These are phyloP conservation scores for Ochromonas danica DNA, from an alignment of 108 stramenopile genomes.

Conservation along the genomic window DNA sequence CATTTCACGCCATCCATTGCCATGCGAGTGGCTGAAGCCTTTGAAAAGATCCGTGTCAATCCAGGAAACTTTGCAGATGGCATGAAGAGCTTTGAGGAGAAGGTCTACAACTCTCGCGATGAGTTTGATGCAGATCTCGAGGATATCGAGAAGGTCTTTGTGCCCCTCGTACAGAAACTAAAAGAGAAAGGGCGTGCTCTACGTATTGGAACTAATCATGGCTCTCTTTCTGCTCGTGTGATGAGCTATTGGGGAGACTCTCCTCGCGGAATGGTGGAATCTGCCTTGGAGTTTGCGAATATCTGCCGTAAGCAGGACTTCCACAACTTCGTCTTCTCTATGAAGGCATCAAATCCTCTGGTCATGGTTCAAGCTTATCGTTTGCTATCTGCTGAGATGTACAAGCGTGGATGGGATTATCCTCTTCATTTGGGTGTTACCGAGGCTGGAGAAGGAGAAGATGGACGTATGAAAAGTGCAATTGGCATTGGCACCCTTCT, in stretches of 20 bases:
- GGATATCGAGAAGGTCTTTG: slow-evolving; percentile 45
- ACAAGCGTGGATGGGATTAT: slow-evolving; percentile 89
- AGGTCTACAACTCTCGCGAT: slow-evolving; percentile 80
- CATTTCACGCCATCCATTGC: slow-evolving; percentile 86
- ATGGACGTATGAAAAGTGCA: slow-evolving; percentile 94
- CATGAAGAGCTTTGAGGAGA: slow-evolving; percentile 82
- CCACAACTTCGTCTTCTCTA: slow-evolving; percentile 97
- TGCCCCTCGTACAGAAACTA: slow-evolving; percentile 77
- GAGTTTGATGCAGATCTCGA: slow-evolving; percentile 44
- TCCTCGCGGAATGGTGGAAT: slow-evolving; percentile 96
- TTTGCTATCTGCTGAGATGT: slow-evolving; percentile 82
- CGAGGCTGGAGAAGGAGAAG: slow-evolving; percentile 96
- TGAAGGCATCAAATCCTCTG: slow-evolving; percentile 95
- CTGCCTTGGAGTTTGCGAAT: slow-evolving; percentile 91
- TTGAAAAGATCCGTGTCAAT: slow-evolving; percentile 95
- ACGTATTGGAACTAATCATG: slow-evolving; percentile 96
- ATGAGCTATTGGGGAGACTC: slow-evolving; percentile 90
- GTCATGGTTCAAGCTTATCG: slow-evolving; percentile 96
- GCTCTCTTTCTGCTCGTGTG: slow-evolving; percentile 78
- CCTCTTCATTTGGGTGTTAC: slow-evolving; percentile 94
- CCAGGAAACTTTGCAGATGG: slow-evolving; percentile 97
- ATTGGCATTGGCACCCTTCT: slow-evolving; percentile 92
- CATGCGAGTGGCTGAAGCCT: slow-evolving; percentile 81
- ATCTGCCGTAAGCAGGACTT: slow-evolving; percentile 86
- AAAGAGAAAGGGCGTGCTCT: slow-evolving; percentile 77